Conservation (phyloP, 345 rosid genomes). For the Ceriops tagal region DNA sequence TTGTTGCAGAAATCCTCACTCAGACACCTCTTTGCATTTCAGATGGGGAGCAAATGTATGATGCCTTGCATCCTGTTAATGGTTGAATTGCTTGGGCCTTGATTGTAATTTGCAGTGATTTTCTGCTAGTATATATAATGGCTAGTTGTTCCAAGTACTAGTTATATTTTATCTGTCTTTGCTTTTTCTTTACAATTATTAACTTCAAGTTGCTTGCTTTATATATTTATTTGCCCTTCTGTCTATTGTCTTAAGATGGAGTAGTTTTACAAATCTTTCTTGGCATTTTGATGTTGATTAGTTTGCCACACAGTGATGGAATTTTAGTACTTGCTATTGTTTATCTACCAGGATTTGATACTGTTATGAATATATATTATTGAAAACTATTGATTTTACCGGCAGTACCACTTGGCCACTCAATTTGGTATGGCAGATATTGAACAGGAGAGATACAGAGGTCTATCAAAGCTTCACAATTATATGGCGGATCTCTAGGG, state of each 20-base stretch:
- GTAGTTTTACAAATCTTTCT: slow-evolving; percentile 15
- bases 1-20: slow-evolving; percentile 3
- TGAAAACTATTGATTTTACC: background rate
- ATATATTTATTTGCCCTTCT: slow-evolving; percentile 7
- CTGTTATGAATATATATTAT: background rate
- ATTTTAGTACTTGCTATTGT: background rate
- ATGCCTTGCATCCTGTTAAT: slow-evolving; percentile 23
- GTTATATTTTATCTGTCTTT: slow-evolving; percentile 16
- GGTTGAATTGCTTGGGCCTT: slow-evolving; percentile 34
- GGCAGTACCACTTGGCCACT: background rate
- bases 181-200: slow-evolving; percentile 13
- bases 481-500: slow-evolving; percentile 2
- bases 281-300: slow-evolving; percentile 11
- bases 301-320: slow-evolving; percentile 2
- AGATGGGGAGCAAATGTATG: background rate
- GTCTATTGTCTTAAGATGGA: slow-evolving; percentile 14
- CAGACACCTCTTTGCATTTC: slow-evolving; percentile 7
- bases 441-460: slow-evolving; percentile 8
- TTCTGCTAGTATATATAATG: slow-evolving; percentile 36
- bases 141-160: slow-evolving; percentile 26
- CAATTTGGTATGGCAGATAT: background rate
- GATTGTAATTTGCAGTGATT: slow-evolving; percentile 25
- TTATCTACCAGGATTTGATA: slow-evolving; percentile 3
- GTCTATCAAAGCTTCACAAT: slow-evolving; percentile 8
- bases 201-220: slow-evolving; percentile 11